Percentiles rank a stretch among this genome's conserved stretches.
phyloP scores from a whole-genome alignment of 78 protist species.

The Tieghemostelium lacteum region DNA sequence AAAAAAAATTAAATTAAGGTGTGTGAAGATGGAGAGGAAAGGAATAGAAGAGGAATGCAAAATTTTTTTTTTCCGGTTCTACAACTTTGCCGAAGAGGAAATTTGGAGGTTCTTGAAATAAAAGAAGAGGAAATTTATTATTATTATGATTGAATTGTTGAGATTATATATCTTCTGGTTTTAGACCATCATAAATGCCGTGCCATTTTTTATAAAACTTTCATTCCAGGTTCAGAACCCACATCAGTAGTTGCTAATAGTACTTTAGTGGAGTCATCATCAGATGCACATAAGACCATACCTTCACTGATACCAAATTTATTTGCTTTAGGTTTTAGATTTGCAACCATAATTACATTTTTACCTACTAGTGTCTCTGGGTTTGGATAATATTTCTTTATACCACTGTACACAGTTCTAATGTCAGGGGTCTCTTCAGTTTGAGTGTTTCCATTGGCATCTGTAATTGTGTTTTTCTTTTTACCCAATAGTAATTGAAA shows the following conservation, averaged over 20 bases:
- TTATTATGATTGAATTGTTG: too few relatives aligned
- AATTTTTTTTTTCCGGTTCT: too few relatives aligned
- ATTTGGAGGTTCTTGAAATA: too few relatives aligned
- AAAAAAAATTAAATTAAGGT: too few relatives aligned
- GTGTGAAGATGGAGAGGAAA: too few relatives aligned
- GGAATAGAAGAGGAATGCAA: too few relatives aligned
- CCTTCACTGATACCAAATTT: constrained; percentile 61
- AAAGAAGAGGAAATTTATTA: too few relatives aligned
- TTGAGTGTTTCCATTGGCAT: not conserved
- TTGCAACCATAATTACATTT: constrained; percentile 50
- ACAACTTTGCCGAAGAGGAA: too few relatives aligned
- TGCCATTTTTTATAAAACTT: constrained; percentile 34
- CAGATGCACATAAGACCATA: constrained; percentile 63
- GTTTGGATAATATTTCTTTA: constrained; percentile 26
- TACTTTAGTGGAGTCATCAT: constrained; percentile 29
- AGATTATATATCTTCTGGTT: too few relatives aligned
- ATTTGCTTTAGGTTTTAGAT: constrained; percentile 33
- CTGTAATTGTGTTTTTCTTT: not conserved
- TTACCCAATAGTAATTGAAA: constrained; percentile 41
- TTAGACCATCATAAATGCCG: too few relatives aligned
- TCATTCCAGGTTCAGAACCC: constrained; percentile 20
- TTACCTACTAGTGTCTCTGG: constrained; percentile 59
- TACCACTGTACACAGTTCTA: constrained; percentile 67
- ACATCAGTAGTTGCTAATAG: constrained; percentile 15
- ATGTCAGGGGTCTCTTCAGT: not conserved